Percentiles rank a stretch among this genome's conserved stretches.
Conservation (phyloP, 2,329 filamentous ascomycete genomes). For the Leptographium lundbergii region DNA sequence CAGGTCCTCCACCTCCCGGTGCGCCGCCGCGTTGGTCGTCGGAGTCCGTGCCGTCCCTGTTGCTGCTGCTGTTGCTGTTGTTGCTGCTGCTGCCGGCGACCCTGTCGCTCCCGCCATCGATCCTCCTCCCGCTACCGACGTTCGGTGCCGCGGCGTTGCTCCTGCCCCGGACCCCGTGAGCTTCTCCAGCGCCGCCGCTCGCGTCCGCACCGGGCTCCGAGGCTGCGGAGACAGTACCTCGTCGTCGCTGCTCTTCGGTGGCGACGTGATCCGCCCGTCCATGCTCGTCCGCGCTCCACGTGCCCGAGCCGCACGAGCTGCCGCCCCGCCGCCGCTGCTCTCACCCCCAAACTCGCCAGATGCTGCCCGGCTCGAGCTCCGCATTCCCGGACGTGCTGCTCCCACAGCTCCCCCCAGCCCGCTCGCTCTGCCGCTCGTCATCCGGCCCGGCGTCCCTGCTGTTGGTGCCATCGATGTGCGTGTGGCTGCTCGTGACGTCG, state of each 20-base stretch:
- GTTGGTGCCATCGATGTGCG: conserved; percentile 32
- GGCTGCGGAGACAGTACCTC: conserved; percentile 37
- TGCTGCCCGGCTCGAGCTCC: conserved; percentile 28
- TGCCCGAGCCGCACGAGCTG: conserved; percentile 20
- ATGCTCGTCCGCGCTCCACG: conserved; percentile 17
- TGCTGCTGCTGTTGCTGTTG: conserved; percentile 10
- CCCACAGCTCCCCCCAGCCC: conserved; percentile 19
- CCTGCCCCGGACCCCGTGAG: conserved; percentile 25
- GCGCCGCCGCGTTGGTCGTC: conserved; percentile 27
- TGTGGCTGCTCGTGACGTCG: conserved; percentile 25
- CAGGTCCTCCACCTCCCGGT: conserved; percentile 69
- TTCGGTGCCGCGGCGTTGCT: background rate
- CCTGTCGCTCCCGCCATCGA: background rate
- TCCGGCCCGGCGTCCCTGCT: conserved; percentile 10
- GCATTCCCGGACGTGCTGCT: conserved; percentile 19
- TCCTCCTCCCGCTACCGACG: conserved; percentile 11
- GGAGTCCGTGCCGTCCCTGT: conserved; percentile 18
- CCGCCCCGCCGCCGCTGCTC: conserved; percentile 4
- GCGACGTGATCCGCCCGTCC: conserved; percentile 24
- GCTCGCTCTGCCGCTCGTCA: background rate
- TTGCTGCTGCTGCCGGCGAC: conserved; percentile 2
- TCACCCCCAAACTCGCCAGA: conserved; percentile 35
- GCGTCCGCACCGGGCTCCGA: conserved; percentile 36
- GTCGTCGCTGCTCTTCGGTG: conserved; percentile 32
- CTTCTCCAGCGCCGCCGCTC: conserved; percentile 39